phyloP scores from a whole-genome alignment of 202 grass and related monocot species.

The Musa balbisiana region DNA sequence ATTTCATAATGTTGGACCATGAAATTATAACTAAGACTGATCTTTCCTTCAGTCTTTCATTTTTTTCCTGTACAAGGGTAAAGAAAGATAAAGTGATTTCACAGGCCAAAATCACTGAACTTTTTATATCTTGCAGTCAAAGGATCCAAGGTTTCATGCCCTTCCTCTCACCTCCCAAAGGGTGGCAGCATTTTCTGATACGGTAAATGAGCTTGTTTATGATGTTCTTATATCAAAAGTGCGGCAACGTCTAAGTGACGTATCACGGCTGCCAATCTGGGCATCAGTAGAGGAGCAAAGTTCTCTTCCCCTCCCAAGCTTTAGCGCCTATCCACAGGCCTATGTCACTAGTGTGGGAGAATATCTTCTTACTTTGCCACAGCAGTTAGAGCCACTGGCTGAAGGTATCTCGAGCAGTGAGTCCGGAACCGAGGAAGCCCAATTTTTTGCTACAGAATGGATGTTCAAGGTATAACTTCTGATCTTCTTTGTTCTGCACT shows the following conservation, averaged over 20 bases:
- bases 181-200: slow-evolving; percentile 77
- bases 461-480: slow-evolving; percentile 71
- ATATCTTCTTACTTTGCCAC: slow-evolving; percentile 95
- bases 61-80: neutral
- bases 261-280: slow-evolving; percentile 82
- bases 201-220: slow-evolving; percentile 88
- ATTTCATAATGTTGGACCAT: neutral
- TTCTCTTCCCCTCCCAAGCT: slow-evolving; percentile 84
- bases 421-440: slow-evolving; percentile 74
- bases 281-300: slow-evolving; percentile 74
- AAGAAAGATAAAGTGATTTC: neutral
- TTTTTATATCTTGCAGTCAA: slow-evolving; percentile 56
- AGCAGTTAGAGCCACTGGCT: slow-evolving; percentile 85
- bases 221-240: slow-evolving; percentile 96
- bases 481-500: neutral
- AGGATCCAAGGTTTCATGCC: slow-evolving; percentile 87
- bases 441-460: slow-evolving; percentile 97
- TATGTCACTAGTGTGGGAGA: slow-evolving; percentile 88
- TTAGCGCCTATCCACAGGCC: slow-evolving; percentile 89
- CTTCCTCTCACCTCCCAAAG: slow-evolving; percentile 85
- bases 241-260: slow-evolving; percentile 57
- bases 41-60: neutral
- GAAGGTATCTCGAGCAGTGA: slow-evolving; percentile 77
- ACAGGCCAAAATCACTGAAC: neutral
- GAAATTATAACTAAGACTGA: neutral